Base-by-base conservation (phyloP, 2,329 filamentous ascomycete species). In the Cadophora sp. region DNA sequence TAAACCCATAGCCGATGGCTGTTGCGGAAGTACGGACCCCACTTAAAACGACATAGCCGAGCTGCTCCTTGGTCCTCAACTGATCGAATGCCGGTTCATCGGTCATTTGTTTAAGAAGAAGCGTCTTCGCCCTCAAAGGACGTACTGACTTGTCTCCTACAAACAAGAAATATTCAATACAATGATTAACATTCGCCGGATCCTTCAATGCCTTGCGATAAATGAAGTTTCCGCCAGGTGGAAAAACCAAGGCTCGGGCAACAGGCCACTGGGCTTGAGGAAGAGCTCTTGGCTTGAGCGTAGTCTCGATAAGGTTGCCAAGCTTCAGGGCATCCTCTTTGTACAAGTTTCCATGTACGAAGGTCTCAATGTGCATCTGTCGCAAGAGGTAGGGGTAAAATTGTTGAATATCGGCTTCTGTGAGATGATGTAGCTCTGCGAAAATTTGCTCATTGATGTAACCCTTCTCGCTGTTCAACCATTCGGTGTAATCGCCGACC, bases 41-140 rank as follows among this genome's bases (percentile, higher is more conserved):
- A 59, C 92, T 95, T 80, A 95, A 97, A 0, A 99, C 95, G 62
- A 99, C 92, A 74, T 99, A 99, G 14, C 96, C 96, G 7, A 99
- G 89, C 80, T 99, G 95, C 79, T 99, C 95, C 80, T 98, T 97
- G 51, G 96, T 98, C 59, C 96, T 89, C 8, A 99, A 85, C 78
- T 97, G 94, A 79, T 99, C 93, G 76, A 98, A 99, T 9, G 91
- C 91, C 4, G 94, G 94, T 80, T 99, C 96, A 65, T 97, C 91
- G 0, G 93, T 89, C 81, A 99, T 91, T 79, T 98, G 96, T 30
- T 93, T 91, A 50, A 97, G 85, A 7, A 99, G 84, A 50, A 96
- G 83, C 0, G 92, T 85, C 78, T 92, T 94, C 16, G 94, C 92
- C 20, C 93, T 88, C 14, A 92, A 79, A 6, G 80, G 76, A n/a